Evolutionary conservation across 768 basidiomycete genomes (phyloP).

Genomic region (Boletus pseudo-olivaceus): DNA sequence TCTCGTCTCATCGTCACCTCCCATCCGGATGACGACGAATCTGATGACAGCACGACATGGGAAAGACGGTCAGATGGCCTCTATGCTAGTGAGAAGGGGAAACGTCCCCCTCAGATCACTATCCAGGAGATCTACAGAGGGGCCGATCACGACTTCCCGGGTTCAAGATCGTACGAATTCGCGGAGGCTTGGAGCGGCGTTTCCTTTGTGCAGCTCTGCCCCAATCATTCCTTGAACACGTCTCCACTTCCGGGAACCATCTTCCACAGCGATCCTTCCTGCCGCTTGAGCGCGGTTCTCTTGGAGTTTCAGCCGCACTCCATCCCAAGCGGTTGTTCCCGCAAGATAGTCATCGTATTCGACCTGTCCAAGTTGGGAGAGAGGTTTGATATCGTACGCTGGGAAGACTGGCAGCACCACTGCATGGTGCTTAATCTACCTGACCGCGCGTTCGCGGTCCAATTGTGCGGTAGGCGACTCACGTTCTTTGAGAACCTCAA

Average conservation of each 20-base stretch:
- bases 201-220: constrained; percentile 45
- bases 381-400: constrained; percentile 46
- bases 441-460: constrained; percentile 28
- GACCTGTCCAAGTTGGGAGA: constrained; percentile 51
- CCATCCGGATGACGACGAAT: constrained; percentile 34
- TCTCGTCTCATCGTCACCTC: constrained; percentile 23
- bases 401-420: constrained; percentile 51
- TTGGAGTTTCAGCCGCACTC: constrained; percentile 42
- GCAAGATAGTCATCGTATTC: constrained; percentile 50
- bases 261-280: constrained; percentile 55
- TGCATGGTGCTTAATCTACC: constrained; percentile 34
- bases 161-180: constrained; percentile 44
- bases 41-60: constrained; percentile 27
- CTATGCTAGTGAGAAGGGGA: constrained; percentile 29
- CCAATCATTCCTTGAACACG: constrained; percentile 43
- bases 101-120: constrained; percentile 29
- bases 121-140: constrained; percentile 21
- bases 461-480: constrained; percentile 30
- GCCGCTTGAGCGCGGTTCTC: constrained; percentile 42
- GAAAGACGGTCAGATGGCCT: constrained; percentile 31
- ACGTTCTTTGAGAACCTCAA: constrained; percentile 30
- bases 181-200: constrained; percentile 47
- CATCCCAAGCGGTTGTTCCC: constrained; percentile 32
- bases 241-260: constrained; percentile 40
- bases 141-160: constrained; percentile 7